A percentile compares a stretch with the other conserved stretches of the same genome.
Evolutionary conservation across 2,329 filamentous ascomycete genomes (phyloP).

Genomic region (Aspergillus tubingensis): DNA sequence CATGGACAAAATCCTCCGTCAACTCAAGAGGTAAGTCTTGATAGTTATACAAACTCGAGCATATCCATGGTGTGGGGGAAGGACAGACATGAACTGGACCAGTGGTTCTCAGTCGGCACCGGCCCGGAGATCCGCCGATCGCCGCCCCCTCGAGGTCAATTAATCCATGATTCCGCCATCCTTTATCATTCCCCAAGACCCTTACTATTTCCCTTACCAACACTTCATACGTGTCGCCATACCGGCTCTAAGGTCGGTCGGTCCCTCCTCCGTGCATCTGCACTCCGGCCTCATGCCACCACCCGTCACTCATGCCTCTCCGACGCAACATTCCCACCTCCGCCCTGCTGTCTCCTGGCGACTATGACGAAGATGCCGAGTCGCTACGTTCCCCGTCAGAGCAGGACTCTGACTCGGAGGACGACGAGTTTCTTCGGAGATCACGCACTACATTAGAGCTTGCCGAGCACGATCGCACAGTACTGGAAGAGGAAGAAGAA

Average conservation of each 20-base stretch:
- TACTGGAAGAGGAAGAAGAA: conserved; percentile 74
- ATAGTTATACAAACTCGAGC: no score
- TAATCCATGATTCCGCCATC: not conserved
- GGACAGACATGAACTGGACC: not conserved
- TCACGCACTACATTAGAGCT: conserved; percentile 71
- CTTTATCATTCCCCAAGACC: not conserved
- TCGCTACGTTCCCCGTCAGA: conserved; percentile 64
- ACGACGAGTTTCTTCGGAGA: conserved; percentile 67
- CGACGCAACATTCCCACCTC: conserved; percentile 29
- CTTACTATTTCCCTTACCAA: not conserved
- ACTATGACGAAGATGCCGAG: conserved; percentile 69
- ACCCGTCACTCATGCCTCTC: conserved; percentile 25
- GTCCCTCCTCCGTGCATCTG: not conserved
- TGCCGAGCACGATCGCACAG: conserved; percentile 67
- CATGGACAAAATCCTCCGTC: no score
- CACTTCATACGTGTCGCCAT: not conserved
- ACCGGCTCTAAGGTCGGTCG: not conserved
- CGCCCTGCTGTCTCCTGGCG: conserved; percentile 63
- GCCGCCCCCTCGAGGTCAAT: not conserved
- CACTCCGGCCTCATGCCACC: conserved; percentile 12
- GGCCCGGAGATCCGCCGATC: conserved; percentile 8
- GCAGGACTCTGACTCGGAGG: conserved; percentile 75
- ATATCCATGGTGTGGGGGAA: not conserved
- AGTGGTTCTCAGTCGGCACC: not conserved
- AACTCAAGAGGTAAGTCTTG: no score